Percentiles rank a stretch among this genome's conserved stretches.
These are phyloP conservation scores for Erigeron canadensis DNA, from an alignment of 129 eudicot genomes.

Conservation along the genomic window DNA sequence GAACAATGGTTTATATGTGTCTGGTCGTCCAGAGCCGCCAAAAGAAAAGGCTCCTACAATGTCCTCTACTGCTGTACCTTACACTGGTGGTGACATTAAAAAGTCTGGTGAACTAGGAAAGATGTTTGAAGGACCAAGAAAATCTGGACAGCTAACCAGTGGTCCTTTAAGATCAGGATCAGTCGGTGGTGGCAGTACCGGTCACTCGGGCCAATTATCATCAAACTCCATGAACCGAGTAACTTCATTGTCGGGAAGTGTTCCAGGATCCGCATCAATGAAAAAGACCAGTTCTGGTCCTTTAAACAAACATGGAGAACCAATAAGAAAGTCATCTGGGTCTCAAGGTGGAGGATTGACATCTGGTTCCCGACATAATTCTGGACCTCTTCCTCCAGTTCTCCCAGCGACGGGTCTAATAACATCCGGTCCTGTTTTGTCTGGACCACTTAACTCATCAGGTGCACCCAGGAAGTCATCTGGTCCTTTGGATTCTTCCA, in stretches of 20 bases:
- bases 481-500: conserved; percentile 68
- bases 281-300: conserved; percentile 84
- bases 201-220: conserved; percentile 50
- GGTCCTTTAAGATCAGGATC: conserved; percentile 77
- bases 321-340: conserved; percentile 75
- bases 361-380: conserved; percentile 67
- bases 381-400: conserved; percentile 75
- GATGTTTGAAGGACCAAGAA: conserved; percentile 78
- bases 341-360: conserved; percentile 64
- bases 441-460: conserved; percentile 78
- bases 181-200: conserved; percentile 49
- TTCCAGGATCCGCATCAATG: conserved; percentile 23
- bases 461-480: conserved; percentile 81
- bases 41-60: conserved; percentile 84
- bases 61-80: conserved; percentile 78
- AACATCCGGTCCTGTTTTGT: conserved; percentile 71
- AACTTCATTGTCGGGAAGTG: neutral
- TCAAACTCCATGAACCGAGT: conserved; percentile 38
- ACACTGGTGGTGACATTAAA: conserved; percentile 82
- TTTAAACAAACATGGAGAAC: conserved; percentile 83
- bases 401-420: conserved; percentile 81
- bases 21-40: conserved; percentile 89
- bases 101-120: conserved; percentile 84
- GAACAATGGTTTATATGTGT: conserved; percentile 75
- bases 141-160: conserved; percentile 70